Evolutionary conservation across 306 rosid species (phyloP).

Genomic region (Urtica urens): DNA sequence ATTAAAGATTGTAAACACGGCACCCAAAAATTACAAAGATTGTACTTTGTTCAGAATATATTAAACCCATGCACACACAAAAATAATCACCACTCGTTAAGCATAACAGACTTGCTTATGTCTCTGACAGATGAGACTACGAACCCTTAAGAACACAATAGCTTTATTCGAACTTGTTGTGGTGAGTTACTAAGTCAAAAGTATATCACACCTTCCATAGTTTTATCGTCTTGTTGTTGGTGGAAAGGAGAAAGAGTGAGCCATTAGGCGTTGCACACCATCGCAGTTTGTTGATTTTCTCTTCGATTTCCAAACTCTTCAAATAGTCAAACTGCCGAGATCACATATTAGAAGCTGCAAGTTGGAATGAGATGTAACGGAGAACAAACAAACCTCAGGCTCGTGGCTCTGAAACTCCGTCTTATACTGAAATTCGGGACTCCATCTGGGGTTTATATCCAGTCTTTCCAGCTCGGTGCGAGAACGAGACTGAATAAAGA

Average conservation of each 20-base stretch:
- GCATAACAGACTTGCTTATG: too few species aligned
- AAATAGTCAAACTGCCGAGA: conserved; percentile 44
- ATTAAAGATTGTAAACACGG: too few species aligned
- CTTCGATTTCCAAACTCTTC: conserved; percentile 46
- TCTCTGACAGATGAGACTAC: too few species aligned
- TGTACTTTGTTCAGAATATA: too few species aligned
- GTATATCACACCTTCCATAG: conserved; percentile 44
- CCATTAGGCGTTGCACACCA: conserved; percentile 52
- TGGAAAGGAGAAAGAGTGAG: conserved; percentile 39
- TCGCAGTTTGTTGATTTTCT: conserved; percentile 47
- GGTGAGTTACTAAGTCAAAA: too few species aligned
- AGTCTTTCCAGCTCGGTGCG: conserved; percentile 38
- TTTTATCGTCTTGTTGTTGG: conserved; percentile 61
- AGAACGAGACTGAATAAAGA: conserved; percentile 14
- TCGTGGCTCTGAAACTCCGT: conserved; percentile 62
- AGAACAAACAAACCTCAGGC: conserved; percentile 43
- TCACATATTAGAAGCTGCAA: not conserved
- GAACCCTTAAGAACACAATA: too few species aligned
- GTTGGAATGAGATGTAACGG: not conserved
- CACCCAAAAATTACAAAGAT: too few species aligned
- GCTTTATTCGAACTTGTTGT: too few species aligned
- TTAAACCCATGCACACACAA: too few species aligned
- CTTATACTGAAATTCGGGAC: conserved; percentile 37
- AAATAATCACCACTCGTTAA: too few species aligned
- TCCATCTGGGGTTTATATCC: conserved; percentile 26